phyloP scores from a whole-genome alignment of 1,284 basidiomycete genomes.

The Cutaneotrichosporon curvatum region DNA sequence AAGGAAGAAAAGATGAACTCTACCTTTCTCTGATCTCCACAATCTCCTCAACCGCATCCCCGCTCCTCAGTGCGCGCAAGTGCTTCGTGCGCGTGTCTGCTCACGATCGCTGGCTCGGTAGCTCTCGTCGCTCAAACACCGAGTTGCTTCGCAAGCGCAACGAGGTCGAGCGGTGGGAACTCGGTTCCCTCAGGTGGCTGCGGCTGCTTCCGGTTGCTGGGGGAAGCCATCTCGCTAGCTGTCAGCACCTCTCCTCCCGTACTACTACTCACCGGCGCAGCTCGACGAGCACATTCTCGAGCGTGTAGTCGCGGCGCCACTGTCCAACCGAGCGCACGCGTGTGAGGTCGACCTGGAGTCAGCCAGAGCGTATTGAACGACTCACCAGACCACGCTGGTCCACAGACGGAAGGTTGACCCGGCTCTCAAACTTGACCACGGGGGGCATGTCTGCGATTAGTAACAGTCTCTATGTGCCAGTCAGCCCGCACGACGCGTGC shows the following conservation, averaged over 20 bases:
- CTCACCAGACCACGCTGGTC: slow-evolving; percentile 58
- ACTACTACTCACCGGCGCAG: slow-evolving; percentile 64
- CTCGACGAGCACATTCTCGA: slow-evolving; percentile 84
- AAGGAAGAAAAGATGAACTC: too few species aligned
- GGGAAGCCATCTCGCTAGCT: slow-evolving; percentile 83
- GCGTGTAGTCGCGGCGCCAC: slow-evolving; percentile 68
- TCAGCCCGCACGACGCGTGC: too few species aligned
- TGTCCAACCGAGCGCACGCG: slow-evolving; percentile 63
- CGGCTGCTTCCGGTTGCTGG: slow-evolving; percentile 84
- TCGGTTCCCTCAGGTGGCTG: slow-evolving; percentile 83
- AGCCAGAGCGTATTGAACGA: too few species aligned
- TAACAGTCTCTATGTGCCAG: too few species aligned
- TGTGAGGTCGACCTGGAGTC: slow-evolving; percentile 56
- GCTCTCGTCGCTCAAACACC: slow-evolving; percentile 4
- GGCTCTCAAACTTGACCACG: slow-evolving; percentile 63
- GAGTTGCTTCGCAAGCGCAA: slow-evolving; percentile 35
- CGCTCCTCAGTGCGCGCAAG: too few species aligned
- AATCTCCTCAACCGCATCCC: too few species aligned
- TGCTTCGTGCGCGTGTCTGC: too few species aligned
- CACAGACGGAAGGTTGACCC: slow-evolving; percentile 95
- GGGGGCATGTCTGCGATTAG: slow-evolving; percentile 45
- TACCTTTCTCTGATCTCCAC: too few species aligned
- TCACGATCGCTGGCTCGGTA: background rate
- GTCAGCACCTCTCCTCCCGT: background rate
- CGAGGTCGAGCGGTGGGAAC: slow-evolving; percentile 42